These are phyloP conservation scores for Saccharomycopsis phalli DNA, from an alignment of 1,139 yeast species.

Conservation along the genomic window DNA sequence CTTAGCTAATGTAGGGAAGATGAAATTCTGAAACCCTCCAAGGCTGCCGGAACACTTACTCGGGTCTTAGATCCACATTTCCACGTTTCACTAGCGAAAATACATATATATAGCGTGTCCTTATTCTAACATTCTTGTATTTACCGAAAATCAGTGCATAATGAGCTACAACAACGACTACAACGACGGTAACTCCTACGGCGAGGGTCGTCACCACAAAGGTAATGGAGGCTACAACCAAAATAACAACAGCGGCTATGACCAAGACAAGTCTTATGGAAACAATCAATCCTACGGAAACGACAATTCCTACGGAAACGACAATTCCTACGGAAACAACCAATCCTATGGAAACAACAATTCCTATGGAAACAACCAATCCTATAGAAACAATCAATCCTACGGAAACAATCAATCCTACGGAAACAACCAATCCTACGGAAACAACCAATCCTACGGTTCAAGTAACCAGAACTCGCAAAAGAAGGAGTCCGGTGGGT, in stretches of 20 bases:
- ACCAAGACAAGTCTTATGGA: not conserved
- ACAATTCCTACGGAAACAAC: slow-evolving; percentile 9
- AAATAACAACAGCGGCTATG: not conserved
- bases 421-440: slow-evolving; percentile 1
- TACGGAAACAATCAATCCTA: slow-evolving; percentile 6
- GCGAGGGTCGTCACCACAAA: not conserved
- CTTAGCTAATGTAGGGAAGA: no score
- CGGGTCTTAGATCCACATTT: no score
- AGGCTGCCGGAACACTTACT: no score
- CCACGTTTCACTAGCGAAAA: no score
- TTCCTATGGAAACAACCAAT: slow-evolving; percentile 5
- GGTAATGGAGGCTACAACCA: slow-evolving; percentile 5
- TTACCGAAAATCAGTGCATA: no score
- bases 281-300: not conserved
- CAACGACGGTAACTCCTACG: not conserved
- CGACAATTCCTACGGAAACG: slow-evolving; percentile 3
- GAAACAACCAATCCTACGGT: slow-evolving; percentile 10
- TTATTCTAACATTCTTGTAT: no score
- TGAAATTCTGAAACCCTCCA: no score
- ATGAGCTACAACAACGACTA: slow-evolving; percentile 13
- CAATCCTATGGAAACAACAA: slow-evolving; percentile 3
- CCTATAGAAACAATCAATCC: not conserved
- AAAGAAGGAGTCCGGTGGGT: not conserved
- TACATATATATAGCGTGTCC: no score
- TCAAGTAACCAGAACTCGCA: not conserved